A percentile compares a stretch with the other conserved stretches of the same genome.
These are phyloP conservation scores for Erysimum cheiranthoides DNA, from an alignment of 345 rosid species.

Conservation along the genomic window DNA sequence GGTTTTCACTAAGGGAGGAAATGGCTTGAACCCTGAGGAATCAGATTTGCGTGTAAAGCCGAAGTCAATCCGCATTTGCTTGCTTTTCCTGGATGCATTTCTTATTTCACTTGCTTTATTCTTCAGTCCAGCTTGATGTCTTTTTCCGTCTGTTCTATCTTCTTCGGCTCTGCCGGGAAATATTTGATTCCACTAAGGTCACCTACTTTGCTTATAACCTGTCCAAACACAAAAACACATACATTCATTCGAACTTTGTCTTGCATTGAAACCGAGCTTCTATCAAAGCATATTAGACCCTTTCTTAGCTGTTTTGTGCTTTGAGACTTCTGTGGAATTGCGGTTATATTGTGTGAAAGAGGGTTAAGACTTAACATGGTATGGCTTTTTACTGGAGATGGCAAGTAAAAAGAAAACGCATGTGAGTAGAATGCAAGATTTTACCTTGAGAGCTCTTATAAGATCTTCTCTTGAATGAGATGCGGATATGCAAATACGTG, in stretches of 20 bases:
- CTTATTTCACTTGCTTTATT: background rate
- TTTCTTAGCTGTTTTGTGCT: background rate
- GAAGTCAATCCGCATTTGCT: background rate
- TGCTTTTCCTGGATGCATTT: constrained; percentile 19
- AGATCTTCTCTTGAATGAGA: constrained; percentile 74
- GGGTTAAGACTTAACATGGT: background rate
- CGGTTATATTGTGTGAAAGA: background rate
- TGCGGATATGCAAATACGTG: constrained; percentile 79
- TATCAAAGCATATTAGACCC: background rate
- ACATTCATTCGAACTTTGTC: background rate
- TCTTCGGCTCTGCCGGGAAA: constrained; percentile 69
- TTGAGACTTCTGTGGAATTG: background rate
- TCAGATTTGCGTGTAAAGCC: background rate
- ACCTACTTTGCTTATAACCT: constrained; percentile 77
- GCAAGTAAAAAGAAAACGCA: background rate
- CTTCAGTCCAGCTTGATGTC: constrained; percentile 44
- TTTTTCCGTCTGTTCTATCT: constrained; percentile 44
- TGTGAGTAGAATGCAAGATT: background rate
- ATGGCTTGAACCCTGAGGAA: background rate
- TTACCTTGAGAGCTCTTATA: constrained; percentile 63
- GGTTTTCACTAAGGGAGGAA: background rate
- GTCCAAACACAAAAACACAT: constrained; percentile 23
- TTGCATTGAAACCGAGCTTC: background rate
- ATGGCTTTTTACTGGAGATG: background rate
- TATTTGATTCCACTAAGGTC: constrained; percentile 78